Conservation (phyloP, 2,329 filamentous ascomycete genomes). For the Endothia cerciana region DNA sequence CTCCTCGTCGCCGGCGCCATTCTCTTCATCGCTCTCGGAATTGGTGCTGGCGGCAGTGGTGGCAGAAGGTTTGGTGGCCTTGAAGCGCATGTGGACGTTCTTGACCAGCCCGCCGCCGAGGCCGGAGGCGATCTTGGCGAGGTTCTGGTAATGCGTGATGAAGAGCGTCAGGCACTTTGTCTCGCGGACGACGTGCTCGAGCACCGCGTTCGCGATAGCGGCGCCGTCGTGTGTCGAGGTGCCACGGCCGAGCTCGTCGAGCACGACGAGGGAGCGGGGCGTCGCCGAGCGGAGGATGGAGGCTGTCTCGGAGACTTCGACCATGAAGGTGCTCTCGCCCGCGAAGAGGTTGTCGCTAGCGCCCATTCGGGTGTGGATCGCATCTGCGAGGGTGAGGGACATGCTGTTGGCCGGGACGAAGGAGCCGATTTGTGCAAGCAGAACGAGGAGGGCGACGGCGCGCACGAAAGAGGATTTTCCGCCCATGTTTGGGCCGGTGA, state of each 20-base stretch:
- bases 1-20: constrained; percentile 63
- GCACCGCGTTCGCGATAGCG: constrained; percentile 89
- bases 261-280: constrained; percentile 80
- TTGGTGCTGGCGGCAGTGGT: background rate
- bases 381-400: constrained; percentile 80
- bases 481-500: constrained; percentile 98
- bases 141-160: constrained; percentile 95
- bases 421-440: constrained; percentile 93
- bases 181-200: constrained; percentile 80
- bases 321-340: constrained; percentile 96
- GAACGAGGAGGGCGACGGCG: constrained; percentile 84
- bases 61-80: constrained; percentile 40
- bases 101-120: constrained; percentile 67
- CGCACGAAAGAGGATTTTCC: constrained; percentile 98
- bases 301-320: constrained; percentile 90
- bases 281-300: constrained; percentile 90
- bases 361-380: constrained; percentile 93
- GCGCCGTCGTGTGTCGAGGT: constrained; percentile 96
- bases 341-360: constrained; percentile 95
- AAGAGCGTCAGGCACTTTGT: constrained; percentile 83
- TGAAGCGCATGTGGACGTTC: constrained; percentile 96
- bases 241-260: constrained; percentile 92
- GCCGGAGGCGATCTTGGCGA: constrained; percentile 70
- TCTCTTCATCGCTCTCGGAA: constrained; percentile 36
- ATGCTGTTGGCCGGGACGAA: constrained; percentile 84